A percentile compares a stretch with the other conserved stretches of the same genome.
Conservation (phyloP, 2,329 filamentous ascomycete genomes). For the Phyllosticta citriasiana region DNA sequence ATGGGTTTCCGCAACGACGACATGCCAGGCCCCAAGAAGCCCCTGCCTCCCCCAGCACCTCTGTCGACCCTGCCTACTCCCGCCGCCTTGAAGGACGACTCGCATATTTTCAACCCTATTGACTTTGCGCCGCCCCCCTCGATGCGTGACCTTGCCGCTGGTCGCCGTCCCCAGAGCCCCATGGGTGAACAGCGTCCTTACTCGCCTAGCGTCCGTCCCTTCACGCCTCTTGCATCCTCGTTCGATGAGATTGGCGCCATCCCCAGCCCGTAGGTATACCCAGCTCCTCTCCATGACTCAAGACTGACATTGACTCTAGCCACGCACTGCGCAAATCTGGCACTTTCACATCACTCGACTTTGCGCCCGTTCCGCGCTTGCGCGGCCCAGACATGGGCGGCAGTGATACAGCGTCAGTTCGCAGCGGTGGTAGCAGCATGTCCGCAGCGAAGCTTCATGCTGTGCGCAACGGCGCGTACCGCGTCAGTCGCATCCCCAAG, state of each 20-base stretch:
- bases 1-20: conserved; percentile 24
- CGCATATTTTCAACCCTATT: conserved; percentile 57
- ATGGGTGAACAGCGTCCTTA: conserved; percentile 55
- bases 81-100: conserved; percentile 72
- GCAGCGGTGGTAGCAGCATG: conserved; percentile 68
- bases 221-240: conserved; percentile 69
- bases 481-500: conserved; percentile 72
- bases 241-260: conserved; percentile 80
- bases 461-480: conserved; percentile 73
- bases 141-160: conserved; percentile 55
- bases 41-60: conserved; percentile 60
- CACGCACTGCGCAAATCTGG: conserved; percentile 66
- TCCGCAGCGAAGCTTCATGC: conserved; percentile 59
- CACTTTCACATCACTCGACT: conserved; percentile 71
- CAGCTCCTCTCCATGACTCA: background rate
- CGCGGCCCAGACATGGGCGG: conserved; percentile 32
- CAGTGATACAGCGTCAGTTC: conserved; percentile 41
- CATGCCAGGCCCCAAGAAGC: conserved; percentile 37
- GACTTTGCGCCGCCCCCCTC: conserved; percentile 76
- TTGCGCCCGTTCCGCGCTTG: conserved; percentile 68
- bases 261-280: conserved; percentile 73
- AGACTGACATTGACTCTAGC: conserved; percentile 33
- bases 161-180: conserved; percentile 51
- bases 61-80: conserved; percentile 76
- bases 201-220: conserved; percentile 59